Evolutionary conservation across 495 filamentous ascomycete species (phyloP).

Genomic region (Penicillium subrubescens): DNA sequence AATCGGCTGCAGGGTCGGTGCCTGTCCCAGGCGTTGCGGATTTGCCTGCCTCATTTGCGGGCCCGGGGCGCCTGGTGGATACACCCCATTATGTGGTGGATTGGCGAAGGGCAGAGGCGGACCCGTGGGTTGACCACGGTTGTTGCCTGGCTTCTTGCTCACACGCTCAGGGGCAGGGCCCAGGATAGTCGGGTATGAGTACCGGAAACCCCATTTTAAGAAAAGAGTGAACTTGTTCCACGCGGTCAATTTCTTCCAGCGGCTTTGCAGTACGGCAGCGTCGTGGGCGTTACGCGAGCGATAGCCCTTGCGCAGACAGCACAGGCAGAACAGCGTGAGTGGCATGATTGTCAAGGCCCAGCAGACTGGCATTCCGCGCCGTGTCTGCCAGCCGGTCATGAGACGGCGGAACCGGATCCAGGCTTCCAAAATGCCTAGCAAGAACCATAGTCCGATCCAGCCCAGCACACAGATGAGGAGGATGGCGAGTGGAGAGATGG

Average conservation of each 20-base stretch:
- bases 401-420: slow-evolving; percentile 55
- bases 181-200: slow-evolving; percentile 45
- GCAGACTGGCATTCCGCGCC: slow-evolving; percentile 50
- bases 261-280: slow-evolving; percentile 38
- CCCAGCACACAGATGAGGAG: slow-evolving; percentile 42
- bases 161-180: slow-evolving; percentile 35
- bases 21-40: background rate
- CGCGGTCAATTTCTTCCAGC: slow-evolving; percentile 45
- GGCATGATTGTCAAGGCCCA: slow-evolving; percentile 43
- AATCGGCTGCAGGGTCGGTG: background rate
- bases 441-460: slow-evolving; percentile 44
- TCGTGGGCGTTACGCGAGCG: slow-evolving; percentile 43
- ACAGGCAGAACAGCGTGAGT: slow-evolving; percentile 42
- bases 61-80: slow-evolving; percentile 2
- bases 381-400: slow-evolving; percentile 51
- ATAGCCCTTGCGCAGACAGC: slow-evolving; percentile 42
- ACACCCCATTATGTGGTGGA: slow-evolving; percentile 6
- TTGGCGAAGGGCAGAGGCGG: slow-evolving; percentile 18
- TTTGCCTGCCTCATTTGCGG: slow-evolving; percentile 16
- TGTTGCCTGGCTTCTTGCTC: slow-evolving; percentile 29
- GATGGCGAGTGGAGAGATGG: slow-evolving; percentile 34
- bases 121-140: slow-evolving; percentile 16
- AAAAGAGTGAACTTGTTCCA: slow-evolving; percentile 46
- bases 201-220: slow-evolving; percentile 53
- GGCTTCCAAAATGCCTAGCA: slow-evolving; percentile 51